Percentiles rank a stretch among this genome's conserved stretches.
Evolutionary conservation across 345 rosid genomes (phyloP).

Genomic region (Brassica juncea): DNA sequence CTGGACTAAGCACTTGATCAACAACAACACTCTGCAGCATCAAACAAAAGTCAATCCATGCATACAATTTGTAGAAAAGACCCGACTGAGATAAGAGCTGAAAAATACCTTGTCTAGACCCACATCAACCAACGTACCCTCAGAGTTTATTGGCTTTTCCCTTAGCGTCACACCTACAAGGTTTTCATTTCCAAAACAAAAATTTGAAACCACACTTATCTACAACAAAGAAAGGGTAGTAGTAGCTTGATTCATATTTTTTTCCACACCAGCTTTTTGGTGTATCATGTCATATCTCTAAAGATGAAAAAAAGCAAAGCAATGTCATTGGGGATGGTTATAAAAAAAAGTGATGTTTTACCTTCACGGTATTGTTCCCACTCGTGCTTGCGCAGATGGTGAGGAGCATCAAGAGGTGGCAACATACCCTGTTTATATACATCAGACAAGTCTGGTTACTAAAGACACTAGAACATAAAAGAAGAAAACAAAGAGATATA

Average conservation of each 20-base stretch:
- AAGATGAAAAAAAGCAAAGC: neutral
- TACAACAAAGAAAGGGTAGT: neutral
- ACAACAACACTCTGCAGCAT: conserved; percentile 45
- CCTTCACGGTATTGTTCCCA: conserved; percentile 95
- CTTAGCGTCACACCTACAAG: conserved; percentile 69
- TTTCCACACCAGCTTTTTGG: conserved; percentile 1
- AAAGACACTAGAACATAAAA: neutral
- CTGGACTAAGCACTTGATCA: conserved; percentile 34
- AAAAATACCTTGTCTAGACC: conserved; percentile 76
- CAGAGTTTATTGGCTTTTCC: conserved; percentile 51
- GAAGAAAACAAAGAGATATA: neutral
- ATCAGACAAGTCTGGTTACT: conserved; percentile 2
- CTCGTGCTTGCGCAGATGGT: conserved; percentile 93
- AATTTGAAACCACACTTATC: neutral
- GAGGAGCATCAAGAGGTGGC: conserved; percentile 99
- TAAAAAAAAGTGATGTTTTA: conserved; percentile 18
- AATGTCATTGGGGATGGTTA: neutral
- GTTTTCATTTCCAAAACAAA: conserved; percentile 15
- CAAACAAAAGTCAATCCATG: conserved; percentile 13
- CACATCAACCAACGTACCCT: conserved; percentile 73
- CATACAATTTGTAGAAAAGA: neutral
- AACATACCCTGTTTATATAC: conserved; percentile 63
- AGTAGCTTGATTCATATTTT: neutral
- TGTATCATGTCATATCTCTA: neutral
- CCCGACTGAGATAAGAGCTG: neutral